Evolutionary conservation across 257 asterid genomes (phyloP).

Genomic region (Verbascum thapsus): DNA sequence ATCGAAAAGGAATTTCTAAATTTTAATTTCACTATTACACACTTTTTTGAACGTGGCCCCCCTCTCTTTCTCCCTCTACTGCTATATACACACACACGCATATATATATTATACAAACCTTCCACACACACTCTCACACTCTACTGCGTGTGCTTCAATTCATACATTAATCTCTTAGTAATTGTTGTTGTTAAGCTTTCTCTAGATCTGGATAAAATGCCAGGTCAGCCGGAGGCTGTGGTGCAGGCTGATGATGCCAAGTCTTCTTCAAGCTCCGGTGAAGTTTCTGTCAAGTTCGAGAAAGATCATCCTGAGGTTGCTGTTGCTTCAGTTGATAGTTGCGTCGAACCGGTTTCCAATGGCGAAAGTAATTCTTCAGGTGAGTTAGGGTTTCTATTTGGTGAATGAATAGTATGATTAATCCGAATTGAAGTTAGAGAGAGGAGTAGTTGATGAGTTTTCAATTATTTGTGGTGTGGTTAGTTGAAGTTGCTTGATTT

Average conservation of each 20-base stretch:
- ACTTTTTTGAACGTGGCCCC: slow-evolving; percentile 42
- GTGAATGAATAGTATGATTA: slow-evolving; percentile 24
- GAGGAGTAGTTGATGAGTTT: too few relatives aligned
- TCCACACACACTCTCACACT: slow-evolving; percentile 20
- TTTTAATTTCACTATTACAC: too few relatives aligned
- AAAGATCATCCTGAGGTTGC: slow-evolving; percentile 44
- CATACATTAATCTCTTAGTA: not conserved
- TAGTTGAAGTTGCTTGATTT: too few relatives aligned
- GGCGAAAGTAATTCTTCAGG: slow-evolving; percentile 52
- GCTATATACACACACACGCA: too few relatives aligned
- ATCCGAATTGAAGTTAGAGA: too few relatives aligned
- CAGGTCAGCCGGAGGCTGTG: slow-evolving; percentile 38
- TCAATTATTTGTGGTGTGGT: too few relatives aligned
- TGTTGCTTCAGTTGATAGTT: too few relatives aligned
- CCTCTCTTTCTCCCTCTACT: too few relatives aligned
- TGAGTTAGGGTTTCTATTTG: slow-evolving; percentile 35
- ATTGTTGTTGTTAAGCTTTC: slow-evolving; percentile 25
- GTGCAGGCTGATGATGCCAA: slow-evolving; percentile 38
- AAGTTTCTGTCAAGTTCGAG: slow-evolving; percentile 48
- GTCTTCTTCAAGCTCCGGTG: slow-evolving; percentile 51
- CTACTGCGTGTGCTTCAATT: slow-evolving; percentile 13
- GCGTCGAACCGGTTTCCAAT: slow-evolving; percentile 45
- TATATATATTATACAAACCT: too few relatives aligned
- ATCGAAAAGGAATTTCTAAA: too few relatives aligned
- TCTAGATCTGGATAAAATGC: slow-evolving; percentile 55